Base-by-base conservation (phyloP, 1,139 yeast genomes). In the Candida labiduridarum region DNA sequence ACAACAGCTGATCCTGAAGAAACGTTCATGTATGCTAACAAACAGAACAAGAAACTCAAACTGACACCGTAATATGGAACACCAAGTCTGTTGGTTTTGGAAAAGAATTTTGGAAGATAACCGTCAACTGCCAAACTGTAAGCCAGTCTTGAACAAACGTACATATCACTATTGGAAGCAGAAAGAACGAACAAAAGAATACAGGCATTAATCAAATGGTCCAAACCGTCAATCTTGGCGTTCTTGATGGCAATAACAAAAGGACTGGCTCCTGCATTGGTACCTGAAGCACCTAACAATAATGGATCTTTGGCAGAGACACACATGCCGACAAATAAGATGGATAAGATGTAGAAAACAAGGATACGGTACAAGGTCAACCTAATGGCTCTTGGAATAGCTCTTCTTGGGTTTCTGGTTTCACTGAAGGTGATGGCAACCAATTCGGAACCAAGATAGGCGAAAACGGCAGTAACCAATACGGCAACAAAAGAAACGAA, bases 371-470 rank as follows among this genome's bases (percentile, higher is more conserved):
- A 86, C 65, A 88, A 83, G 25, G 91, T 87, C 66, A 85, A 76
- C 64, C 77, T 85, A 63, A 87, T 83, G 47, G 96, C 95, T 65
- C 81, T 83, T 60, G 94, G 94, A 57, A 88, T 85, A 54, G 87
- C 80, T 60, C 79, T 76, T 69, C 94, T 79, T 56, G 95, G 95
- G 66, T 87, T 82, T 57, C 79, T 76, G 53, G 91, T 85, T 70
- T 88, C 96, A 52, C 89, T 89, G 59, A 87, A 87, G 16, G 90
- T 85, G 59, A 87, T 82, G 56, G 78, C 79, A 54, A 72, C 67
- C 59, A 87, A 74, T 68, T 88, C 96, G n/a, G 90, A 83, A 63
- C 95, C 95, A 50, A 83, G 74, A 65, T 79, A 88, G 29, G 90
- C 88, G 62, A 87, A 87, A 10, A 86, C 85, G n/a, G 91, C 88